phyloP scores from a whole-genome alignment of 371 early-diverging fungal genomes.

The Actinomortierella wolfii region DNA sequence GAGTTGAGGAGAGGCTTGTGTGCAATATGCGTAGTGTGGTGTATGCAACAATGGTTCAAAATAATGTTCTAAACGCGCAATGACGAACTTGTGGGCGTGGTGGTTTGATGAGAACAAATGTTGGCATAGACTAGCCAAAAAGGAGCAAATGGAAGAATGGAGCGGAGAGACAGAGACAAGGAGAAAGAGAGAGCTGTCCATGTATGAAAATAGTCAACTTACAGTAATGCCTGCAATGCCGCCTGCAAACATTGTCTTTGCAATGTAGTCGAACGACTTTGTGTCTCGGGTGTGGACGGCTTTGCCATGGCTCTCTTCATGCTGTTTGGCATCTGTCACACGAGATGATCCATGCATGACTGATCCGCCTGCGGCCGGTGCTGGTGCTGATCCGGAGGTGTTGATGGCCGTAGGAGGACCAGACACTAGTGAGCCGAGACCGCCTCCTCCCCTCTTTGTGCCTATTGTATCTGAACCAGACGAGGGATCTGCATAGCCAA shows the following conservation, averaged over 20 bases:
- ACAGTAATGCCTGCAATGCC: constrained; percentile 40
- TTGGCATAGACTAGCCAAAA: no score
- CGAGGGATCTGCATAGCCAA: no score
- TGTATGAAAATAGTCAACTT: constrained; percentile 8
- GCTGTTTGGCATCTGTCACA: constrained; percentile 8
- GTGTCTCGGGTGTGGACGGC: constrained; percentile 4
- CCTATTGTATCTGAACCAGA: no score
- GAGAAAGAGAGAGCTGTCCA: neutral
- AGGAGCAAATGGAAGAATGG: no score
- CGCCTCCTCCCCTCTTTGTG: no score
- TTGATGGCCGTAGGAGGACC: neutral
- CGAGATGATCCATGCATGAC: neutral
- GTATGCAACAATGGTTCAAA: no score
- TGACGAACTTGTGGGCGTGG: no score
- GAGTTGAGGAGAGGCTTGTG: no score
- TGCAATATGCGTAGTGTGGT: no score
- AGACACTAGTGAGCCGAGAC: no score
- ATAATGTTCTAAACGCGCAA: no score
- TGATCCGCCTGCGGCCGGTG: neutral
- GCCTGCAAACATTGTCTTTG: constrained; percentile 37
- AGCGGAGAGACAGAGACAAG: neutral
- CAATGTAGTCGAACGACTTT: constrained; percentile 31
- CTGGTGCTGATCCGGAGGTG: constrained; percentile 3
- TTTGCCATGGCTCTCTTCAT: constrained; percentile 2
- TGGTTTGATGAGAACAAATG: no score